A percentile compares a stretch with the other conserved stretches of the same genome.
phyloP scores from a whole-genome alignment of 495 filamentous ascomycete species.

The Annulohypoxylon maeteangense region DNA sequence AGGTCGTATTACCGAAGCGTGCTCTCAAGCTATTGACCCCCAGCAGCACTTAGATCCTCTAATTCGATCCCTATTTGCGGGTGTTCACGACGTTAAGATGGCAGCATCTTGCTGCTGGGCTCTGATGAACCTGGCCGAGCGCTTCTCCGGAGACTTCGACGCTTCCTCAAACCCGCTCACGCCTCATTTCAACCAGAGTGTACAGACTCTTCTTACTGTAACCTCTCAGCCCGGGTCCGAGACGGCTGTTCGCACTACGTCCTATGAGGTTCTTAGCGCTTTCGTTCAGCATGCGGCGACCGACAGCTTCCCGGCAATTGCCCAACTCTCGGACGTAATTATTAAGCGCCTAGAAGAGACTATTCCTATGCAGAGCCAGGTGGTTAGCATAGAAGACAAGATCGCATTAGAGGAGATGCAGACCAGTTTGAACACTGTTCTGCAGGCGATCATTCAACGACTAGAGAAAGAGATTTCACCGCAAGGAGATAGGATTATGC shows the following conservation, averaged over 20 bases:
- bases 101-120: slow-evolving; percentile 99
- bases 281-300: slow-evolving; percentile 91
- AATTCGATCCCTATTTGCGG: slow-evolving; percentile 88
- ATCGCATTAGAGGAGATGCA: slow-evolving; percentile 97
- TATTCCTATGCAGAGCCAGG: slow-evolving; percentile 88
- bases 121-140: slow-evolving; percentile 96
- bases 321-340: slow-evolving; percentile 81
- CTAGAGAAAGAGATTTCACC: slow-evolving; percentile 91
- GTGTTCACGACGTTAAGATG: slow-evolving; percentile 94
- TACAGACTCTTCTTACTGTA: slow-evolving; percentile 82
- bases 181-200: slow-evolving; percentile 91
- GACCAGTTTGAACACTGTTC: slow-evolving; percentile 89
- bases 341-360: slow-evolving; percentile 91
- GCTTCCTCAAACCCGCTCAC: slow-evolving; percentile 84
- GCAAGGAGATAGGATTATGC: slow-evolving; percentile 93
- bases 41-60: slow-evolving; percentile 81
- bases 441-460: slow-evolving; percentile 90
- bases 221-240: slow-evolving; percentile 88
- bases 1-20: slow-evolving; percentile 92
- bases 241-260: slow-evolving; percentile 92
- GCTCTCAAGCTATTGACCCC: slow-evolving; percentile 88
- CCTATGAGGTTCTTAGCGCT: slow-evolving; percentile 96
- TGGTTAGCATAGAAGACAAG: slow-evolving; percentile 95
- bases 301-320: slow-evolving; percentile 83
- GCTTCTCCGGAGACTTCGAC: slow-evolving; percentile 84